Base-by-base conservation (phyloP, 2,329 filamentous ascomycete species). In the Gaeumannomyces tritici region DNA sequence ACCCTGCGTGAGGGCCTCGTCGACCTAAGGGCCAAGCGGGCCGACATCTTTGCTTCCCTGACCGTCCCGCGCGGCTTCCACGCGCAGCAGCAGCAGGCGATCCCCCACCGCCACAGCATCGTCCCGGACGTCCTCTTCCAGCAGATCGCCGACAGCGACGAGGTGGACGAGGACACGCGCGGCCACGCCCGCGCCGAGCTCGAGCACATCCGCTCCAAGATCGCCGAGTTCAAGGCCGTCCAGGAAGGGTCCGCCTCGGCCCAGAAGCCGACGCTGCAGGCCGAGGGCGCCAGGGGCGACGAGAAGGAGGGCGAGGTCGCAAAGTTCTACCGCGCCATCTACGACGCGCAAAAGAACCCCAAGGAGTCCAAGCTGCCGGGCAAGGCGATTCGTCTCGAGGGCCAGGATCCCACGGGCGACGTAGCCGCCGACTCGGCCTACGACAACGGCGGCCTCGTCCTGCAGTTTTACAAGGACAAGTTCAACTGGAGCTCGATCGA, bases 401-500 rank as follows among this genome's bases (percentile, higher is more conserved):
- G 77, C 2, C 73, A 80, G 59, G 68, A 71, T 1, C 67, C 74
- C 2, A 65, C 70, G 58, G 69, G 72, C 56, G 79, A 82, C 64
- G 71, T 75, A 61, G 70, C 74, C 24, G 79, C 74, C 65, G 81
- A 83, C 64, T 73, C 80, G 60, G 79, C 77, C 1, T 83, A 74
- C 63, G 78, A 82, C 66, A 82, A 81, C 59, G 74, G 80, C 0
- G 80, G 80, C 29, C 70, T 71, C 12, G 80, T 82, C 0, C 72
- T 81, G 55, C 70, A 77, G 27, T 83, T 83, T 67, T 84, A 81
- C 72, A 72, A 73, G 60, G 72, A 79, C 13, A 71, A 76, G 42
- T 83, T 83, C 66, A 69, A 74, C 54, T 82, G 80, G 76, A 73
- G 78, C 31, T 82, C 79, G 0, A 78, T 83, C 62, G 79, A 84